A percentile compares a stretch with the other conserved stretches of the same genome.
Conservation (phyloP, 2,329 filamentous ascomycete species). For the Claviceps cyperi region DNA sequence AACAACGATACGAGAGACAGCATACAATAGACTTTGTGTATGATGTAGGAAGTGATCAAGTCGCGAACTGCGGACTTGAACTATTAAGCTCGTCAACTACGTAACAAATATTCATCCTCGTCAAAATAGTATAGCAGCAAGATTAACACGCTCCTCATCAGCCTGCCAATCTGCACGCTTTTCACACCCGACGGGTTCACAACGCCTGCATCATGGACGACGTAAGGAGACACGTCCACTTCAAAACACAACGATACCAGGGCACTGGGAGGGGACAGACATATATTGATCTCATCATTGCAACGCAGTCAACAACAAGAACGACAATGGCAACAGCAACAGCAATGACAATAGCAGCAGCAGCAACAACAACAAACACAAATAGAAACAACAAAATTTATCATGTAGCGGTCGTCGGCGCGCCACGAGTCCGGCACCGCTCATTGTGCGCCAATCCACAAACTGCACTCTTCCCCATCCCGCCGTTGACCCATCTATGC, state of each 20-base stretch:
- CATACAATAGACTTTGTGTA: no score
- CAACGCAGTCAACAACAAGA: conserved; percentile 20
- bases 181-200: no score
- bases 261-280: background rate
- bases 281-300: conserved; percentile 3
- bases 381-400: conserved; percentile 32
- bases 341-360: conserved; percentile 22
- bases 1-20: no score
- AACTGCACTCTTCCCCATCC: conserved; percentile 6
- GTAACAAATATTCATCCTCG: no score
- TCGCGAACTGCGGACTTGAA: no score
- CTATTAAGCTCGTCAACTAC: no score
- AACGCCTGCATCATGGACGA: background rate
- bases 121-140: no score
- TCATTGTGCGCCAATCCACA: conserved; percentile 9
- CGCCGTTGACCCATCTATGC: conserved; percentile 7
- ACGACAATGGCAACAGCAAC: conserved; percentile 22
- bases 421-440: conserved; percentile 19
- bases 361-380: conserved; percentile 12
- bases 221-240: background rate
- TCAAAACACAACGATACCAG: background rate
- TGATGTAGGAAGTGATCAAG: no score
- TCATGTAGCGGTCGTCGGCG: conserved; percentile 30
- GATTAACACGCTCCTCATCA: no score
- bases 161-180: no score